phyloP scores from a whole-genome alignment of 495 filamentous ascomycete genomes.

The Emericellopsis terricola region DNA sequence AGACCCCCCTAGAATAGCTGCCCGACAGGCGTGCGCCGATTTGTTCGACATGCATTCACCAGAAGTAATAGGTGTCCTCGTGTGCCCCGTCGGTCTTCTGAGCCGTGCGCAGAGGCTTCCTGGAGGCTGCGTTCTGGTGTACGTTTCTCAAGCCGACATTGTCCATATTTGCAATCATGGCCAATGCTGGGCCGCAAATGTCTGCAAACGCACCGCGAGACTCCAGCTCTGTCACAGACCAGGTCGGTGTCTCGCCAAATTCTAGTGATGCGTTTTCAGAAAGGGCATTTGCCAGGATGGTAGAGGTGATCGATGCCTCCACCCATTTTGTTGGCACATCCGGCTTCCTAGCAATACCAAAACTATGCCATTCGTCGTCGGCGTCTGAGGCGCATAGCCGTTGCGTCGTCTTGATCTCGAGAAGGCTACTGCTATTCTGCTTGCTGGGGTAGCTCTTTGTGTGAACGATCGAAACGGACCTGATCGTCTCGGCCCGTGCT shows the following conservation, averaged over 20 bases:
- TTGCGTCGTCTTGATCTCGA: neutral
- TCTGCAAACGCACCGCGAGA: slow-evolving; percentile 1
- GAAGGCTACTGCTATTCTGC: neutral
- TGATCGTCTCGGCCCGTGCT: neutral
- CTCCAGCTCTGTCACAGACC: slow-evolving; percentile 5
- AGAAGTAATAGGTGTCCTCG: too few relatives aligned
- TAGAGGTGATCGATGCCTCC: slow-evolving; percentile 8
- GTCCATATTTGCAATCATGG: slow-evolving; percentile 1
- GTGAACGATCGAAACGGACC: neutral
- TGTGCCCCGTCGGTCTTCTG: too few relatives aligned
- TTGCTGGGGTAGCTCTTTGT: neutral
- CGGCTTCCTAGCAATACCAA: neutral
- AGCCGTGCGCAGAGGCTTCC: too few relatives aligned
- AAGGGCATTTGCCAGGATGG: slow-evolving; percentile 2
- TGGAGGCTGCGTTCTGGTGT: too few relatives aligned
- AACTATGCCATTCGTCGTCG: neutral
- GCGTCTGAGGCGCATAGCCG: too few relatives aligned
- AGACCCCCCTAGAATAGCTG: too few relatives aligned
- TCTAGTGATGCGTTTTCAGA: slow-evolving; percentile 8
- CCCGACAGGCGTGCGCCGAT: too few relatives aligned
- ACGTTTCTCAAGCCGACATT: neutral
- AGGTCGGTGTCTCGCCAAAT: slow-evolving; percentile 9
- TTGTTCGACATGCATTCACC: too few relatives aligned
- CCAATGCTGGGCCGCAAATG: neutral
- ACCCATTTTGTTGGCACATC: neutral